Base-by-base conservation (phyloP, 2,329 filamentous ascomycete species). In the Scopulariopsis brevicaulis region DNA sequence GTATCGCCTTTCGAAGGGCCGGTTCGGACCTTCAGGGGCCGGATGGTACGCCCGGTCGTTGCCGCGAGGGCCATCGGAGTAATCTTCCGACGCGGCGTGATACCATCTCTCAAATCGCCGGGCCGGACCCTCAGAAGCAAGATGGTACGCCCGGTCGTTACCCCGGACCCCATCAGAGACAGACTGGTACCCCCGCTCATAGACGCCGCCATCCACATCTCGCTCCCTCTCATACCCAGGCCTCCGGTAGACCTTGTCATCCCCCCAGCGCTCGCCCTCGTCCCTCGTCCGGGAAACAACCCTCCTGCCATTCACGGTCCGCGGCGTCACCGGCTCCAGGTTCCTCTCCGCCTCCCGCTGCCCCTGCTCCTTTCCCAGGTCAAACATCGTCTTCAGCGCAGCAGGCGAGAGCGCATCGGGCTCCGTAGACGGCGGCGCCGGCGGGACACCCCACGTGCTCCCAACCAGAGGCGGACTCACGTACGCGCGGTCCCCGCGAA, bases 271-370 rank as follows among this genome's bases (percentile, higher is more conserved):
- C n/a, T n/a, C 40, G 18, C 18, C 18, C 10, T n/a, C 40, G 20
- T 20, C 20, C 46, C n/a, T 50, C 46, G 11, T 22, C 46, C 46
- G 6, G 8, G 11, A 12, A 6, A 50, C n/a, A 22, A 8, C 6
- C 46, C 46, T 12, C 20, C n/a, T 11, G 11, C 7, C 8, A 50
- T 50, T 3, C 6, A 24, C 14, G 20, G 8, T 24, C 46, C 46
- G 46, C 7, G 46, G 46, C 6, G 46, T 11, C n/a, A 50, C 12
- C 1, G 20, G 20, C n/a, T 22, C 46, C 5, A 22, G 8, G 20
- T 5, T 24, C 46, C 80, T 14, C n/a, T 50, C 20, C 46, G 46
- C 46, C 46, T 50, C n/a, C 20, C 12, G 20, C 46, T 50, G n/a
- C 20, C 46, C 46, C 46, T 22, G 18, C 46, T 5, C 20, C 46